Evolutionary conservation across 73 alveolate genomes (phyloP).

Genomic region (Tetrahymena borealis): DNA sequence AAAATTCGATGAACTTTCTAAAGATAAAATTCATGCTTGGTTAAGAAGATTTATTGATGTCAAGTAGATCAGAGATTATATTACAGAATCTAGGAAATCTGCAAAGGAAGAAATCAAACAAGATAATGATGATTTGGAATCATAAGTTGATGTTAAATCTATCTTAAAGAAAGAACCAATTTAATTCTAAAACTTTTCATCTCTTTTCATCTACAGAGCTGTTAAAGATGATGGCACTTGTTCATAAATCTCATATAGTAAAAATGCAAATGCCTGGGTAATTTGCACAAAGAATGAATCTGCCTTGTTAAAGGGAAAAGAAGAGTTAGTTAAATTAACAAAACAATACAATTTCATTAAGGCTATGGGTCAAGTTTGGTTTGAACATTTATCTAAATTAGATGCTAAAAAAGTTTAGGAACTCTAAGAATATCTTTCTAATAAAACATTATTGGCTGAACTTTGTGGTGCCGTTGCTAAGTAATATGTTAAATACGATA

Average conservation of each 20-base stretch:
- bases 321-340: not conserved
- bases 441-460: not conserved
- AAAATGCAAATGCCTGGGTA: not conserved
- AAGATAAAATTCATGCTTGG: not conserved
- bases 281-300: not conserved
- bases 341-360: not conserved
- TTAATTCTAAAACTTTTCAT: not conserved
- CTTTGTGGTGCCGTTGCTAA: not conserved
- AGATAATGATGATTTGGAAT: not conserved
- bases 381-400: not conserved
- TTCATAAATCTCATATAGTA: not conserved
- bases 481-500: not conserved
- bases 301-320: not conserved
- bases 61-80: not conserved
- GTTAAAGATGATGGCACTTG: not conserved
- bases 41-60: not conserved
- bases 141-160: not conserved
- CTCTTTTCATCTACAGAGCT: not conserved
- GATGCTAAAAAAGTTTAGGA: not conserved
- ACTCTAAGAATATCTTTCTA: not conserved
- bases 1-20: not conserved
- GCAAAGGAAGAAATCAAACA: not conserved
- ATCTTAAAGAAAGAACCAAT: not conserved
- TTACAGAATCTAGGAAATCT: too few species aligned
- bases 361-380: not conserved